phyloP scores from a whole-genome alignment of 306 rosid genomes.

The Prinsepia uniflora region DNA sequence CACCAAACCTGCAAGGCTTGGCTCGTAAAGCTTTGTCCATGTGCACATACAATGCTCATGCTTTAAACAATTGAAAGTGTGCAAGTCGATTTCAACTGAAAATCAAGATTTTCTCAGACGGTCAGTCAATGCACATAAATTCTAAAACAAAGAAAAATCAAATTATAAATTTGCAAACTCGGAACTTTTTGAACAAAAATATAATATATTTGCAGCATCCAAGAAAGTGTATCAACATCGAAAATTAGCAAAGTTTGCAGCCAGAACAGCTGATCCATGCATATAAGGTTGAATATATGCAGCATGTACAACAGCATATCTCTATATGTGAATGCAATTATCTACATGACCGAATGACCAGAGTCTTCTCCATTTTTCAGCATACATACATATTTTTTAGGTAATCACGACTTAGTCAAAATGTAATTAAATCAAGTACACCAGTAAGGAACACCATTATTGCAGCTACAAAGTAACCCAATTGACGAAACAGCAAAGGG shows the following conservation, averaged over 20 bases:
- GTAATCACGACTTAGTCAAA: background rate
- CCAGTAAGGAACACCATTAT: background rate
- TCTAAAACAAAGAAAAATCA: background rate
- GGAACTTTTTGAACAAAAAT: background rate
- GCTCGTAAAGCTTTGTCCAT: conserved; percentile 26
- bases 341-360: background rate
- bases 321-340: background rate
- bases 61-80: conserved; percentile 11
- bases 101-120: background rate
- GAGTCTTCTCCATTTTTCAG: background rate
- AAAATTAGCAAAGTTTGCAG: background rate
- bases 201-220: background rate
- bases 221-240: background rate
- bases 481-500: background rate
- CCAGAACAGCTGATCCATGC: background rate
- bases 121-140: background rate
- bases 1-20: conserved; percentile 30
- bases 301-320: too few species aligned
- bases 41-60: conserved; percentile 28
- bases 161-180: background rate
- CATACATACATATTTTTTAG: background rate
- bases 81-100: conserved; percentile 15
- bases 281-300: too few species aligned
- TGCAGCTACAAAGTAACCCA: background rate
- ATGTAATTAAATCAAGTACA: background rate